Conservation (phyloP, 345 rosid genomes). For the Cardamine chenopodiifolia region DNA sequence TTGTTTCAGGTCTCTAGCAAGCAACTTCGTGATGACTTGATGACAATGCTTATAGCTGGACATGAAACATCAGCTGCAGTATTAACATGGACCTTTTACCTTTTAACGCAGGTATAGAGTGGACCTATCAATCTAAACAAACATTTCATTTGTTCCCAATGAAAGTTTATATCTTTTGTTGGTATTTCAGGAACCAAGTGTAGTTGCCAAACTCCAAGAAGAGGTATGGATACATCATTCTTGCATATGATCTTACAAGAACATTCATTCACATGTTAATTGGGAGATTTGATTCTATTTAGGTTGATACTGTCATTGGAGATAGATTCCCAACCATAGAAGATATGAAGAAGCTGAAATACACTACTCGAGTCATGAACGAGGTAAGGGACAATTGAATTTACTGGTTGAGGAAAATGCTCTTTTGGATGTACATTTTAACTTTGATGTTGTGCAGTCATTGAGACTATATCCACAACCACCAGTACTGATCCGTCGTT, state of each 20-base stretch:
- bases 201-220: slow-evolving; percentile 78
- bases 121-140: slow-evolving; percentile 9
- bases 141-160: neutral
- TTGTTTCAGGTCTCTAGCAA: slow-evolving; percentile 81
- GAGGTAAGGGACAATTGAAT: slow-evolving; percentile 55
- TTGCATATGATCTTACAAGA: neutral
- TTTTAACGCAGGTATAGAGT: slow-evolving; percentile 64
- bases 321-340: slow-evolving; percentile 80
- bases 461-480: slow-evolving; percentile 96
- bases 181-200: slow-evolving; percentile 70
- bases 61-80: slow-evolving; percentile 99
- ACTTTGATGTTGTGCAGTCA: slow-evolving; percentile 56
- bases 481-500: slow-evolving; percentile 92
- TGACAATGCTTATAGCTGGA: slow-evolving; percentile 99
- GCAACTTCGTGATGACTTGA: slow-evolving; percentile 96
- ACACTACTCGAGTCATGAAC: slow-evolving; percentile 88
- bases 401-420: slow-evolving; percentile 1
- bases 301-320: slow-evolving; percentile 93
- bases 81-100: slow-evolving; percentile 95
- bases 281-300: slow-evolving; percentile 12
- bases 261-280: slow-evolving; percentile 11
- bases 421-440: neutral
- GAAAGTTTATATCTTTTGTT: slow-evolving; percentile 12
- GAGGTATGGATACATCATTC: slow-evolving; percentile 58
- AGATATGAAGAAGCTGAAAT: slow-evolving; percentile 87